Evolutionary conservation across 176 grass and related monocot genomes (phyloP).

Genomic region (Oryza brachyantha): DNA sequence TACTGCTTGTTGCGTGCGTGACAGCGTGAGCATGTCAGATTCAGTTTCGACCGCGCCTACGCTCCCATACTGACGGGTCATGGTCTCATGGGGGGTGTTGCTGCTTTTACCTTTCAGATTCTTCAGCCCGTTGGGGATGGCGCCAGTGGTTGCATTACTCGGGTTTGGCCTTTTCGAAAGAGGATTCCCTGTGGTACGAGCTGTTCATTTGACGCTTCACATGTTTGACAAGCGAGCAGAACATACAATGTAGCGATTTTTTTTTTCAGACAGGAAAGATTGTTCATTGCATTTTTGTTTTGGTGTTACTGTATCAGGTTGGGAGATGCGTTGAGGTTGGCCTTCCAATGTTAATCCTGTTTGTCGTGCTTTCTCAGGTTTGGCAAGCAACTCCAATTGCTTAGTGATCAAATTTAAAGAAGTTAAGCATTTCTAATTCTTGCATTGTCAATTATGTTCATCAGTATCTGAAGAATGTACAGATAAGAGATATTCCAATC

Average conservation of each 20-base stretch:
- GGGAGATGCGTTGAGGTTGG: conserved; percentile 95
- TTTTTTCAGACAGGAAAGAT: not conserved
- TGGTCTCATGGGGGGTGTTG: not conserved
- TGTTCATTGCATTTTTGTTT: conserved; percentile 3
- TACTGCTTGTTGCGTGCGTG: not conserved
- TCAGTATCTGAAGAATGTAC: conserved; percentile 86
- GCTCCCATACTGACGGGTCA: conserved; percentile 17
- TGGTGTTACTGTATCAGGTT: conserved; percentile 48
- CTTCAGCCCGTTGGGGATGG: conserved; percentile 98
- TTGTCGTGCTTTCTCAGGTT: conserved; percentile 77
- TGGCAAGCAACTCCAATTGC: not conserved
- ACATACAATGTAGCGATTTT: not conserved
- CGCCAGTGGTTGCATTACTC: conserved; percentile 82
- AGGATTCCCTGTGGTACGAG: conserved; percentile 94
- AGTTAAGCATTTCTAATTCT: conserved; percentile 20
- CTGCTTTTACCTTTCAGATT: conserved; percentile 58
- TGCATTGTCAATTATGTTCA: conserved; percentile 6
- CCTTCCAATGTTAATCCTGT: conserved; percentile 80
- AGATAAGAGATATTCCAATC: conserved; percentile 62
- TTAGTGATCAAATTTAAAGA: not conserved
- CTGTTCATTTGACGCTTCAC: conserved; percentile 1
- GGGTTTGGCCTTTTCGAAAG: conserved; percentile 97
- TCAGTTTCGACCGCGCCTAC: conserved; percentile 10
- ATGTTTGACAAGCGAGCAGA: not conserved
- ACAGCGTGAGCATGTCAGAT: not conserved